A percentile compares a stretch with the other conserved stretches of the same genome.
Conservation (phyloP, 257 asterid genomes). For the Salvia rosmarinus region DNA sequence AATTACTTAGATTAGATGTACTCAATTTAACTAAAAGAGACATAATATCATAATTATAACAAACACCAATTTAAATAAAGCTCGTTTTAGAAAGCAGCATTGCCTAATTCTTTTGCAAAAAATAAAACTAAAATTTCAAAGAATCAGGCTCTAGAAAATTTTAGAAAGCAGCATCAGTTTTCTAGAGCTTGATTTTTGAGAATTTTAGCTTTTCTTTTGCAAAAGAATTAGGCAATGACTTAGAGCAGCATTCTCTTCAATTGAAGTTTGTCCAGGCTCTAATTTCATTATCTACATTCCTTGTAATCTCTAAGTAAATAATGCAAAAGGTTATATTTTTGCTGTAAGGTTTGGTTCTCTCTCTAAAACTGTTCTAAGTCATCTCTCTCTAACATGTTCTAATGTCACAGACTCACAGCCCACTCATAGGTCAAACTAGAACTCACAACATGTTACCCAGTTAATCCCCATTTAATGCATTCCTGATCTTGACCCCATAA, state of each 20-base stretch:
- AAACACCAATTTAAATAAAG: slow-evolving; percentile 18
- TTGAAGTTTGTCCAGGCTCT: background rate
- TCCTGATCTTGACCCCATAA: background rate
- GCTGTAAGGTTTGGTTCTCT: background rate
- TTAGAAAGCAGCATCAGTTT: background rate
- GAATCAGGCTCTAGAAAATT: background rate
- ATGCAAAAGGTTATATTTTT: background rate
- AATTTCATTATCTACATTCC: background rate
- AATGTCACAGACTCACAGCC: background rate
- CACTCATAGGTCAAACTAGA: background rate
- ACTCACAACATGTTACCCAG: too few relatives aligned
- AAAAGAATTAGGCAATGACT: background rate
- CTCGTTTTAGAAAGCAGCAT: background rate
- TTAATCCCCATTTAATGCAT: background rate
- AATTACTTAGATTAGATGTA: slow-evolving; percentile 14
- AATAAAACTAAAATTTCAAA: too few relatives aligned
- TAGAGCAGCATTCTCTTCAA: background rate
- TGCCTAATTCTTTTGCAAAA: too few relatives aligned
- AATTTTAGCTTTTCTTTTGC: background rate
- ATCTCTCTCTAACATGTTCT: background rate
- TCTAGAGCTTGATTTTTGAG: slow-evolving; percentile 7
- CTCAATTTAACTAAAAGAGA: background rate
- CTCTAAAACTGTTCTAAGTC: background rate
- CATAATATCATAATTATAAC: background rate
- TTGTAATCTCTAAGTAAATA: background rate